Conservation (phyloP, 768 basidiomycete species). For the Infundibulicybe gibba region DNA sequence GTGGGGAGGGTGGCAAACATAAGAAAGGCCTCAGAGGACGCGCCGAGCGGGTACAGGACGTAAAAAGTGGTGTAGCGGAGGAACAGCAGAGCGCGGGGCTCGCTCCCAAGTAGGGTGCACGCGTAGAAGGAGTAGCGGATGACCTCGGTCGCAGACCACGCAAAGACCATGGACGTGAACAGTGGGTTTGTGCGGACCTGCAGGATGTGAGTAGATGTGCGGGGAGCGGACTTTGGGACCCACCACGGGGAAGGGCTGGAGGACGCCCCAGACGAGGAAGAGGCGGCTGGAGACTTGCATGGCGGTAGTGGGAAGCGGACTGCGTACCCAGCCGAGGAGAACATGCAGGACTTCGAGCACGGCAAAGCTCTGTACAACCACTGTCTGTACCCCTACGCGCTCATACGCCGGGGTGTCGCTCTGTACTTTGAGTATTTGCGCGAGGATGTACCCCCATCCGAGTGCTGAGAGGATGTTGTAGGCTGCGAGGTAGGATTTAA, state of each 20-base stretch:
- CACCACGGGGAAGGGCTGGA: constrained; percentile 60
- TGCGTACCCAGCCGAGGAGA: constrained; percentile 74
- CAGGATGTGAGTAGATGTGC: neutral
- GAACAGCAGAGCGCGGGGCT: constrained; percentile 52
- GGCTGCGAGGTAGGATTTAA: constrained; percentile 62
- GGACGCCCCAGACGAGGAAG: constrained; percentile 83
- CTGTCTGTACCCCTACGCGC: constrained; percentile 57
- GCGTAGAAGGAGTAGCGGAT: constrained; percentile 92
- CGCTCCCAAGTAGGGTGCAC: constrained; percentile 52
- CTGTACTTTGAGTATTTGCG: constrained; percentile 46
- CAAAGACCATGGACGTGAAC: constrained; percentile 87
- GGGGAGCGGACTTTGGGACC: constrained; percentile 12
- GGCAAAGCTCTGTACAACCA: constrained; percentile 84
- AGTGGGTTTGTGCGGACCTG: constrained; percentile 72
- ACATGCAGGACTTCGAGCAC: constrained; percentile 84
- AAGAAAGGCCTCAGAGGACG: constrained; percentile 85
- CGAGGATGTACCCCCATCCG: constrained; percentile 75
- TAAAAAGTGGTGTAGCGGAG: constrained; percentile 93
- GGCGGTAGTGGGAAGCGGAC: constrained; percentile 67
- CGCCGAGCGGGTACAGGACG: constrained; percentile 89
- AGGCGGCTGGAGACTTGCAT: constrained; percentile 83
- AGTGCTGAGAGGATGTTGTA: constrained; percentile 78
- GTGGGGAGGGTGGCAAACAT: constrained; percentile 72
- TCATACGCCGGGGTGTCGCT: constrained; percentile 41
- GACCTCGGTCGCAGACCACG: constrained; percentile 91